These are phyloP conservation scores for Vitis vinifera DNA, from an alignment of 164 flowering plant genomes.

Conservation along the genomic window DNA sequence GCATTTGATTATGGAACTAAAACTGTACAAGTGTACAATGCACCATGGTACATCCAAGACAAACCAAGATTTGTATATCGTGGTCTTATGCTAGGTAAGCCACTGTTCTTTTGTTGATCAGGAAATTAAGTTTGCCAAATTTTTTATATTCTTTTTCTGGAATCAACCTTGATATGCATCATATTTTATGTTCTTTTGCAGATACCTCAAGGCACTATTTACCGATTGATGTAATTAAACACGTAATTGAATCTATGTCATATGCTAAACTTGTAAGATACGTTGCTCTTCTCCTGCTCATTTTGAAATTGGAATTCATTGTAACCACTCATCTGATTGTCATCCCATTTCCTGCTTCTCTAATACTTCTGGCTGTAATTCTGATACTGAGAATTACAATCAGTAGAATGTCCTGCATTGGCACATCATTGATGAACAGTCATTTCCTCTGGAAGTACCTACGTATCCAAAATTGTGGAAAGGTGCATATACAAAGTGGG, in stretches of 20 bases:
- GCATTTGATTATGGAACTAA: slow-evolving; percentile 74
- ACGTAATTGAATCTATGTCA: slow-evolving; percentile 92
- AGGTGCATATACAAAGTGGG: slow-evolving; percentile 93
- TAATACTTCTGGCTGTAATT: slow-evolving; percentile 20
- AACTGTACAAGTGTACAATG: slow-evolving; percentile 60
- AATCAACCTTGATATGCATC: slow-evolving; percentile 1
- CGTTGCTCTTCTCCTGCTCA: background rate
- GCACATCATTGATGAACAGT: slow-evolving; percentile 94
- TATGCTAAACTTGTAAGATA: slow-evolving; percentile 94
- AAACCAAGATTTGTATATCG: slow-evolving; percentile 88
- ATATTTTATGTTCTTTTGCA: slow-evolving; percentile 34
- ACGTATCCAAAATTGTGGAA: slow-evolving; percentile 88
- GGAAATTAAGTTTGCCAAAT: background rate
- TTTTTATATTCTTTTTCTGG: background rate
- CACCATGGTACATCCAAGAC: slow-evolving; percentile 90
- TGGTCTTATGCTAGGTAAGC: slow-evolving; percentile 85
- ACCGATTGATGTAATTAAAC: slow-evolving; percentile 79
- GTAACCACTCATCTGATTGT: slow-evolving; percentile 5
- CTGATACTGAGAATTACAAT: slow-evolving; percentile 45
- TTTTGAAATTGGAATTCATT: background rate
- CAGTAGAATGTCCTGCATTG: slow-evolving; percentile 98
- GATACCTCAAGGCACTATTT: slow-evolving; percentile 92
- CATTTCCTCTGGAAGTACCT: slow-evolving; percentile 91
- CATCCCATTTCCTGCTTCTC: slow-evolving; percentile 3
- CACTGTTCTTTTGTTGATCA: background rate